These are phyloP conservation scores for Lichina pygmaea DNA, from an alignment of 495 filamentous ascomycete species.

Conservation along the genomic window DNA sequence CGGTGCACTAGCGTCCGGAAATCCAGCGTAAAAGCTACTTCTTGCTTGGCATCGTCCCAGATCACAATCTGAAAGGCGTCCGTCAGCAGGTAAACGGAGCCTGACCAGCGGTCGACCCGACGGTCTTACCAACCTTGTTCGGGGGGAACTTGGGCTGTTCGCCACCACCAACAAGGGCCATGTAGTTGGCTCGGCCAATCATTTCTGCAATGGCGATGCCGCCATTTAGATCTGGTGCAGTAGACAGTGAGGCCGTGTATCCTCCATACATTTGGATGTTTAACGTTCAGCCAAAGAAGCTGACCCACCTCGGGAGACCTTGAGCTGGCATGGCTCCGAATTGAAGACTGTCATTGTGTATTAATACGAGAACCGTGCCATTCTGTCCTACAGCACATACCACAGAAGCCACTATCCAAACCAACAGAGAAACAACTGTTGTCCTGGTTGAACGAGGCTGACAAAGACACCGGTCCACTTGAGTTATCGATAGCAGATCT, in stretches of 20 bases:
- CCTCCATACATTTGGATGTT: no score
- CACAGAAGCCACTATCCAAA: conserved; percentile 62
- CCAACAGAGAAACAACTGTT: conserved; percentile 74
- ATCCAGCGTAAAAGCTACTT: conserved; percentile 43
- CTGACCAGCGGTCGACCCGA: neutral
- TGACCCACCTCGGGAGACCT: conserved; percentile 32
- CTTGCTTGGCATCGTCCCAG: conserved; percentile 72
- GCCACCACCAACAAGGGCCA: conserved; percentile 78
- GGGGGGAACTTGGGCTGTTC: conserved; percentile 61
- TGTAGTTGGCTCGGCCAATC: conserved; percentile 67
- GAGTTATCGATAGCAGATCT: conserved; percentile 60
- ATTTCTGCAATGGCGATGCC: conserved; percentile 66
- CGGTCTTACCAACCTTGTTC: conserved; percentile 38
- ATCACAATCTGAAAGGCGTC: conserved; percentile 34
- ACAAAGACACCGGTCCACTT: conserved; percentile 47
- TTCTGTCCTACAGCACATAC: conserved; percentile 21
- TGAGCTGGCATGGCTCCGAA: conserved; percentile 47
- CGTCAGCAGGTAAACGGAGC: neutral
- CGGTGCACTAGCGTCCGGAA: conserved; percentile 52
- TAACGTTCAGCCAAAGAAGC: no score
- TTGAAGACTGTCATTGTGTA: conserved; percentile 33
- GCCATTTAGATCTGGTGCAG: conserved; percentile 44
- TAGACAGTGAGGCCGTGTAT: no score
- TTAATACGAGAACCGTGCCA: neutral
- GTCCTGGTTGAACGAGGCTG: conserved; percentile 67